phyloP scores from a whole-genome alignment of 441 rosid species.

The Pelargonium cotyledonis region DNA sequence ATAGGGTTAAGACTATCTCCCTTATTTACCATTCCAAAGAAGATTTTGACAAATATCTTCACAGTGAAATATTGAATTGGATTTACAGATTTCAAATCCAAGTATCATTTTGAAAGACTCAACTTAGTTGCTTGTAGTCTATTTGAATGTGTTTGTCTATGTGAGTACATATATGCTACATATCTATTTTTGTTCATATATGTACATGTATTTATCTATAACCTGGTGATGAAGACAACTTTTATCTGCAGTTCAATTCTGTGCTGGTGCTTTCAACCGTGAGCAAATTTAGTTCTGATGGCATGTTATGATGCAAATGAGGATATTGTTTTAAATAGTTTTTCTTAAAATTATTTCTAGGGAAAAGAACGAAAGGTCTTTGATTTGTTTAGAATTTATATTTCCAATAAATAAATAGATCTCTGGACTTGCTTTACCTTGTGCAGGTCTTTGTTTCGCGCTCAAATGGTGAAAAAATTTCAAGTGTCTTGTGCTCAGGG shows the following conservation, averaged over 20 bases:
- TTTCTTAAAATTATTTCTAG: neutral
- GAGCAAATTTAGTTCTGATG: neutral
- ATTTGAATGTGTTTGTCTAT: neutral
- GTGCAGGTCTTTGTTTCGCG: constrained; percentile 34
- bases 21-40: neutral
- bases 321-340: neutral
- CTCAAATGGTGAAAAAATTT: constrained; percentile 25
- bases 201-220: neutral
- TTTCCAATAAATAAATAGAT: neutral
- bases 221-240: neutral
- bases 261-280: neutral
- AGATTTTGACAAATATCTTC: neutral
- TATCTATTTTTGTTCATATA: neutral
- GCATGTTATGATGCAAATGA: neutral
- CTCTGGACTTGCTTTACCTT: constrained; percentile 2
- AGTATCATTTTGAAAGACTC: neutral
- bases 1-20: neutral
- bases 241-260: neutral
- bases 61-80: neutral
- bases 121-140: neutral
- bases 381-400: neutral
- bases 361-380: neutral
- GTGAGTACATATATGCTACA: neutral
- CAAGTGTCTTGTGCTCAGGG: constrained; percentile 30
- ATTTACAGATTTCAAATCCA: neutral